Conservation (phyloP, 768 basidiomycete genomes). For the Leucosporidium scottii region DNA sequence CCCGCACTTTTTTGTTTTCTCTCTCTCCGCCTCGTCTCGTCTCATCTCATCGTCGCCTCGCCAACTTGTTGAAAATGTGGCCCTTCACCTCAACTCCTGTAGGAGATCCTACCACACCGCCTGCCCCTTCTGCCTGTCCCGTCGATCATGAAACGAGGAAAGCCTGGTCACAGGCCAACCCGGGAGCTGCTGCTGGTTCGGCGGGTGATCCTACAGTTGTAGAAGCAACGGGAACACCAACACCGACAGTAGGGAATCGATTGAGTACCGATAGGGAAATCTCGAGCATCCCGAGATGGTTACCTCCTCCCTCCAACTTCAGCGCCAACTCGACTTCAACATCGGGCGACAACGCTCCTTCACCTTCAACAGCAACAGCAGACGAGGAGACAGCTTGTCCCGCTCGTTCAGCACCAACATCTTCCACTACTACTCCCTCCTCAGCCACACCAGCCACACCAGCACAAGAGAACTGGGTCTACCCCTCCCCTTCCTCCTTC, state of each 20-base stretch:
- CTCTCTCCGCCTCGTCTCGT: no score
- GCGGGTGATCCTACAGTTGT: no score
- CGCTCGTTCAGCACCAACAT: conserved; percentile 6
- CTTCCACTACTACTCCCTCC: conserved; percentile 2
- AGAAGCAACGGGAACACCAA: no score
- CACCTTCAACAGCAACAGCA: background rate
- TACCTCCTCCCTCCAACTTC: conserved; percentile 14
- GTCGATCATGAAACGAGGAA: conserved; percentile 56
- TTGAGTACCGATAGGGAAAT: conserved; percentile 69
- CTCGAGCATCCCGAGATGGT: conserved; percentile 73
- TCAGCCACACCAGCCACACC: conserved; percentile 4
- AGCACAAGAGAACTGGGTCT: conserved; percentile 70
- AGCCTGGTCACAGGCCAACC: conserved; percentile 44
- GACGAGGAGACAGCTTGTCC: background rate
- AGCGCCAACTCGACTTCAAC: background rate
- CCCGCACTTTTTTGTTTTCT: no score
- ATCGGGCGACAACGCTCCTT: background rate
- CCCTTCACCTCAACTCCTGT: conserved; percentile 15
- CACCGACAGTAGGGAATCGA: background rate
- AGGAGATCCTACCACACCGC: background rate
- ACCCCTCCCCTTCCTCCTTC: conserved; percentile 98
- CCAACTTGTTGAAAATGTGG: conserved; percentile 8
- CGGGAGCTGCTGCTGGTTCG: no score
- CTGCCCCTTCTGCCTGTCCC: conserved; percentile 48
- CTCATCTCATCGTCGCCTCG: no score